A percentile compares a stretch with the other conserved stretches of the same genome.
Evolutionary conservation across 1,284 basidiomycete species (phyloP).

Genomic region (Cutaneotrichosporon daszewskae): DNA sequence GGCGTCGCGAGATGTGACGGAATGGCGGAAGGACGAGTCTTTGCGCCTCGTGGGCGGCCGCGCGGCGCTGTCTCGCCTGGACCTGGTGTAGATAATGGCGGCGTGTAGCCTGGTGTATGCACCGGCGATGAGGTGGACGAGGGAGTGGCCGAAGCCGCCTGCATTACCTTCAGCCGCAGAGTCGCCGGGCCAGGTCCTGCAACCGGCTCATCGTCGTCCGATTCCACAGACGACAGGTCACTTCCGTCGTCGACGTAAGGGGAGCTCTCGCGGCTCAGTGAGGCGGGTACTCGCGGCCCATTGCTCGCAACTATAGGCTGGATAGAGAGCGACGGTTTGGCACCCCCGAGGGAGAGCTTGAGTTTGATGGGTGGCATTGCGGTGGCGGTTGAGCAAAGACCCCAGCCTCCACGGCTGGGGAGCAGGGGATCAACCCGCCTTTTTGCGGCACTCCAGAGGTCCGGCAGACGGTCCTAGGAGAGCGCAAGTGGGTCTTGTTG

Average conservation of each 20-base stretch:
- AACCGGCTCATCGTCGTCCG: not conserved
- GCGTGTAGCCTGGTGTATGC: conserved; percentile 9
- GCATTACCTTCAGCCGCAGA: not conserved
- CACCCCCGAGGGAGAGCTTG: conserved; percentile 28
- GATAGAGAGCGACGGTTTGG: not conserved
- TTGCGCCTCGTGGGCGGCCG: conserved; percentile 12
- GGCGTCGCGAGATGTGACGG: conserved; percentile 17
- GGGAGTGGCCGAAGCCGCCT: not conserved
- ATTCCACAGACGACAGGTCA: no score
- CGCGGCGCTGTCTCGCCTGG: conserved; percentile 4
- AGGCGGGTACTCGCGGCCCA: not conserved
- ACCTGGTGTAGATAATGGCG: conserved; percentile 13
- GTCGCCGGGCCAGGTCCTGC: not conserved
- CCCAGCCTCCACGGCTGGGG: conserved; percentile 3
- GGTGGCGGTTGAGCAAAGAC: not conserved
- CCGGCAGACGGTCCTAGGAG: no score
- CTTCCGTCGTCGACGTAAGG: not conserved
- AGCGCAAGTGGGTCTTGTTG: no score
- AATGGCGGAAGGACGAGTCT: conserved; percentile 13
- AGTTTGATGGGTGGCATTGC: conserved; percentile 34
- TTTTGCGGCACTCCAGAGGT: no score
- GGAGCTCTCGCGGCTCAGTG: not conserved
- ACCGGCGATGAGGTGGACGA: not conserved
- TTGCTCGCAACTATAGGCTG: not conserved
- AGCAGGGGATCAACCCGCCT: no score